Evolutionary conservation across 352 stramenopile species (phyloP).

Genomic region (Aphanomyces euteiches): DNA sequence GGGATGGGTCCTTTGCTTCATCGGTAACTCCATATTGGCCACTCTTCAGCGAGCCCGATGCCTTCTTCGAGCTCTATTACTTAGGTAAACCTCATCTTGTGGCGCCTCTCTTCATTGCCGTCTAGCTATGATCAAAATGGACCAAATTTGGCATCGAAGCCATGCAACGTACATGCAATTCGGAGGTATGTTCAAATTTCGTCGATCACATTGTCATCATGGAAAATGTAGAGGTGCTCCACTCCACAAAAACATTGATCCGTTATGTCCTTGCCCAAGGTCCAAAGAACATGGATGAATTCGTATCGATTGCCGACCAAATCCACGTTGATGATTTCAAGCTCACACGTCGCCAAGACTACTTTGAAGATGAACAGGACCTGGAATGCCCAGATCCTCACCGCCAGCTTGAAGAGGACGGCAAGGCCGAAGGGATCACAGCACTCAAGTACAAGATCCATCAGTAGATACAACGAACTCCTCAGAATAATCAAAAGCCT

Average conservation of each 20-base stretch:
- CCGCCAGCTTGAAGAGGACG: slow-evolving; percentile 57
- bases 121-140: slow-evolving; percentile 76
- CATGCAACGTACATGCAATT: slow-evolving; percentile 87
- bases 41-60: slow-evolving; percentile 79
- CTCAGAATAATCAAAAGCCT: too few species aligned
- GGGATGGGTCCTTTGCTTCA: slow-evolving; percentile 51
- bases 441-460: slow-evolving; percentile 12
- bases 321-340: slow-evolving; percentile 74
- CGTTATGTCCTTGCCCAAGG: slow-evolving; percentile 54
- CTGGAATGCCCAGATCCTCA: slow-evolving; percentile 69
- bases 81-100: slow-evolving; percentile 35
- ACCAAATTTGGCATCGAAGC: slow-evolving; percentile 70
- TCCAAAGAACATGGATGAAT: slow-evolving; percentile 50
- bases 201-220: background rate
- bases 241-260: slow-evolving; percentile 58
- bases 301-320: slow-evolving; percentile 49
- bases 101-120: background rate
- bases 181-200: slow-evolving; percentile 41
- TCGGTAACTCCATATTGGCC: slow-evolving; percentile 51
- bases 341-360: slow-evolving; percentile 43
- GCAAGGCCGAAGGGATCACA: slow-evolving; percentile 12
- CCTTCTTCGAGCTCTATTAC: slow-evolving; percentile 79
- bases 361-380: slow-evolving; percentile 59
- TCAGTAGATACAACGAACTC: slow-evolving; percentile 2
- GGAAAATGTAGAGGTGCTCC: slow-evolving; percentile 59